Conservation (phyloP, 2,329 filamentous ascomycete species). For the Aspergillus sojae region DNA sequence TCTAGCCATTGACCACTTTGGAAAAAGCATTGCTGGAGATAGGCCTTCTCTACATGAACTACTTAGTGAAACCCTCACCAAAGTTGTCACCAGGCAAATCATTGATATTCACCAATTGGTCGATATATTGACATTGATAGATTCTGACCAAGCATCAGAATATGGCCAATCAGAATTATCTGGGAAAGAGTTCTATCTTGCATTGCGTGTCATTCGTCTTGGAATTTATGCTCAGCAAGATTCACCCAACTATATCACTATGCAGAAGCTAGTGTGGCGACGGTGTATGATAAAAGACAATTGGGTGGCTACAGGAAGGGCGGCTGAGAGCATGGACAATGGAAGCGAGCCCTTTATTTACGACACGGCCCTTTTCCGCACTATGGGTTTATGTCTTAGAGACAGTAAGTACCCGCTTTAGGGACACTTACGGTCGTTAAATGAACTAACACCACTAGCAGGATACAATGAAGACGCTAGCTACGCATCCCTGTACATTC, state of each 20-base stretch:
- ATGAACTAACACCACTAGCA: constrained; percentile 17
- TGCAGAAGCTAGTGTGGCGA: constrained; percentile 71
- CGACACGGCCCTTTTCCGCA: constrained; percentile 69
- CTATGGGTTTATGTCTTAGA: constrained; percentile 65
- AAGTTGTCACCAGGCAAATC: constrained; percentile 71
- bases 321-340: constrained; percentile 70
- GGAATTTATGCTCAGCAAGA: constrained; percentile 58
- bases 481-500: constrained; percentile 26
- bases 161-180: constrained; percentile 54
- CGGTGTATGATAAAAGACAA: constrained; percentile 81
- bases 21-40: constrained; percentile 56
- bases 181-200: constrained; percentile 71
- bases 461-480: constrained; percentile 19
- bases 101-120: constrained; percentile 59
- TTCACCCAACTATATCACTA: constrained; percentile 31
- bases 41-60: constrained; percentile 69
- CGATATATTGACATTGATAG: constrained; percentile 75
- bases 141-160: constrained; percentile 50
- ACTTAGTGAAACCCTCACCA: constrained; percentile 70
- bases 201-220: constrained; percentile 61
- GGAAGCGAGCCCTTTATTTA: constrained; percentile 65
- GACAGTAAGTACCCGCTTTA: constrained; percentile 34
- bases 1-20: constrained; percentile 71
- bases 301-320: constrained; percentile 80
- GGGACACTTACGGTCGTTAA: neutral